phyloP scores from a whole-genome alignment of 768 basidiomycete species.

The Mycena chlorophos region DNA sequence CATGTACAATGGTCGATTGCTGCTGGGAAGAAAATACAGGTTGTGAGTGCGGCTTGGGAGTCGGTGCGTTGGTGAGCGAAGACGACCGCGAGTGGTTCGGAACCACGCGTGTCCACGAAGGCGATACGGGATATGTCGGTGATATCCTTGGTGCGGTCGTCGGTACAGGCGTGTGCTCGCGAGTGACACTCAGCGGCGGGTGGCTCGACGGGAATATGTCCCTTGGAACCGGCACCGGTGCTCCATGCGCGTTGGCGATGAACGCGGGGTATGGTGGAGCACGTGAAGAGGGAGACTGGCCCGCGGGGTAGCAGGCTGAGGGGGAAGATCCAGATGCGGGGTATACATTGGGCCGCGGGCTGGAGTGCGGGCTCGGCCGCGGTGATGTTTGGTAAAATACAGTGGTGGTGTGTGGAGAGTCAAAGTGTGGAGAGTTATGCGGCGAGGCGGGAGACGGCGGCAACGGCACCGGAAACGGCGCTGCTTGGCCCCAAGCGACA shows the following conservation, averaged over 20 bases:
- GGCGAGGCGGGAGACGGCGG: conserved; percentile 53
- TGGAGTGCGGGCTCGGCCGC: conserved; percentile 33
- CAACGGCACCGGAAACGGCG: conserved; percentile 23
- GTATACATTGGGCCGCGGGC: conserved; percentile 50
- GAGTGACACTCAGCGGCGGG: conserved; percentile 27
- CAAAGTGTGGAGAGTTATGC: conserved; percentile 26
- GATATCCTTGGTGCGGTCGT: background rate
- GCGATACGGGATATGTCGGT: conserved; percentile 25
- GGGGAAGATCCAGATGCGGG: conserved; percentile 37
- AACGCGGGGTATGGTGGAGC: conserved; percentile 37
- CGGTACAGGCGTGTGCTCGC: conserved; percentile 17
- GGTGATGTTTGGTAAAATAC: conserved; percentile 70
- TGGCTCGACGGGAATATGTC: conserved; percentile 46
- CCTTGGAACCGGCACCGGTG: conserved; percentile 33
- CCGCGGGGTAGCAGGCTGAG: conserved; percentile 13
- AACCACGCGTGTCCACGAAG: conserved; percentile 39
- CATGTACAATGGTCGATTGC: conserved; percentile 10
- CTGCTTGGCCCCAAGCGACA: conserved; percentile 8
- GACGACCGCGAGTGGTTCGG: conserved; percentile 27
- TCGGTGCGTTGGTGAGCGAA: conserved; percentile 32
- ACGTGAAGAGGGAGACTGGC: conserved; percentile 36
- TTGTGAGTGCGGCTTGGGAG: conserved; percentile 22
- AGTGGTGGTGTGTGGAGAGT: conserved; percentile 51
- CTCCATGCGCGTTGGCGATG: no score
- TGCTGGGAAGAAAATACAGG: conserved; percentile 22